Percentiles rank a stretch among this genome's conserved stretches.
Evolutionary conservation across 2,329 filamentous ascomycete genomes (phyloP).

Genomic region (Helminthosporium solani): DNA sequence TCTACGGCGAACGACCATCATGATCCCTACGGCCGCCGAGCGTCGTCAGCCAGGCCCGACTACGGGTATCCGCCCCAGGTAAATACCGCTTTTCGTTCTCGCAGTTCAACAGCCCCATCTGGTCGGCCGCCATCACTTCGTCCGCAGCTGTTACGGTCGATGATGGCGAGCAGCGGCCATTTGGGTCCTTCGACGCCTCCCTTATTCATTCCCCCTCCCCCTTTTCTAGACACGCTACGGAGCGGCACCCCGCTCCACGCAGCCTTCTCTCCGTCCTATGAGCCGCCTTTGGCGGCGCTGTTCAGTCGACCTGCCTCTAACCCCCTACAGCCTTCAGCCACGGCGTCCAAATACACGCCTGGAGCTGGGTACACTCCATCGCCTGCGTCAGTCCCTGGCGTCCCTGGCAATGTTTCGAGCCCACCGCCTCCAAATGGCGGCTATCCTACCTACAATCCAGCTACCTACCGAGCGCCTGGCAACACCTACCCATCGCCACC

Average conservation of each 20-base stretch:
- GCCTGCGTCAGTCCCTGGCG: too few species aligned
- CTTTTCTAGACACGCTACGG: slow-evolving; percentile 20
- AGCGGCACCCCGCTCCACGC: slow-evolving; percentile 32
- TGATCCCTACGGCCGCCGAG: slow-evolving; percentile 22
- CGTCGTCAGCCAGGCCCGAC: slow-evolving; percentile 26
- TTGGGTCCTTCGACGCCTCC: slow-evolving; percentile 20
- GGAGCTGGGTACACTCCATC: slow-evolving; percentile 35
- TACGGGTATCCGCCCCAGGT: slow-evolving; percentile 39
- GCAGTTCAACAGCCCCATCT: slow-evolving; percentile 28
- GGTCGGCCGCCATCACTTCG: slow-evolving; percentile 22
- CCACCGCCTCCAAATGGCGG: slow-evolving; percentile 26
- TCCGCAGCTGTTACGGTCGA: slow-evolving; percentile 23
- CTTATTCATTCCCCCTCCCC: slow-evolving; percentile 17
- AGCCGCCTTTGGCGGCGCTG: slow-evolving; percentile 38
- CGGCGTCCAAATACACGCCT: slow-evolving; percentile 35
- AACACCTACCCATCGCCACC: slow-evolving; percentile 34
- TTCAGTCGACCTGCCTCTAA: slow-evolving; percentile 36
- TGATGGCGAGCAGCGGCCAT: slow-evolving; percentile 22
- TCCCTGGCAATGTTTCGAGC: slow-evolving; percentile 16
- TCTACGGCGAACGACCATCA: slow-evolving; percentile 10
- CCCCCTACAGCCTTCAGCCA: slow-evolving; percentile 31
- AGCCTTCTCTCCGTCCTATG: slow-evolving; percentile 37
- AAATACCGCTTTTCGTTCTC: slow-evolving; percentile 37
- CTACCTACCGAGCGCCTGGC: slow-evolving; percentile 25
- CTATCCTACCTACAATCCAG: slow-evolving; percentile 35